phyloP scores from a whole-genome alignment of 352 stramenopile species.

The Pythium periplocum region DNA sequence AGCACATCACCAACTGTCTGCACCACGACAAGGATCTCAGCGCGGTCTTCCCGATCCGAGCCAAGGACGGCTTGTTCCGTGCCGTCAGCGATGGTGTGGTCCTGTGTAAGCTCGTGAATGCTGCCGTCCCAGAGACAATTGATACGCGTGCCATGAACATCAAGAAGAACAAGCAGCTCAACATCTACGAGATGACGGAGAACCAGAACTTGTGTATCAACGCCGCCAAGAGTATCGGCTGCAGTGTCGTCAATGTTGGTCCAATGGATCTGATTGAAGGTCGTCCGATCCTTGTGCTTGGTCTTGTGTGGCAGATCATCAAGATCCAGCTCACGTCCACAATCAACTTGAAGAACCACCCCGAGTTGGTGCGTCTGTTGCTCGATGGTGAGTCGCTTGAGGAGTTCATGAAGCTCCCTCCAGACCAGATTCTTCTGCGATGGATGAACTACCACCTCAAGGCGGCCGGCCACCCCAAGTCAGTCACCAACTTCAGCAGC shows the following conservation, averaged over 20 bases:
- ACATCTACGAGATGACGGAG: constrained; percentile 86
- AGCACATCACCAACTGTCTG: constrained; percentile 91
- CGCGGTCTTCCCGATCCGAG: constrained; percentile 66
- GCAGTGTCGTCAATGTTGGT: constrained; percentile 92
- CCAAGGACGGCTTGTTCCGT: constrained; percentile 75
- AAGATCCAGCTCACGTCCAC: constrained; percentile 90
- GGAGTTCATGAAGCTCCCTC: constrained; percentile 87
- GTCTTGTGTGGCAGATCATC: constrained; percentile 93
- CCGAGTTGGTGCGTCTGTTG: constrained; percentile 84
- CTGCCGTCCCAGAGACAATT: constrained; percentile 89
- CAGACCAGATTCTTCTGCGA: constrained; percentile 88
- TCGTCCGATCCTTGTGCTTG: constrained; percentile 87
- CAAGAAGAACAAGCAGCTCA: constrained; percentile 71
- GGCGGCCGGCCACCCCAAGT: constrained; percentile 61
- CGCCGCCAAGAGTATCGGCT: constrained; percentile 90
- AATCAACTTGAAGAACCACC: constrained; percentile 92
- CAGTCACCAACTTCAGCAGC: constrained; percentile 73
- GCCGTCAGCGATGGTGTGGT: constrained; percentile 81
- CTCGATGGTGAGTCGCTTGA: constrained; percentile 85
- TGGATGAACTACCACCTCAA: constrained; percentile 94
- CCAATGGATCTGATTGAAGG: constrained; percentile 79
- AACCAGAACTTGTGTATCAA: constrained; percentile 94
- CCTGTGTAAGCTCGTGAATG: constrained; percentile 91
- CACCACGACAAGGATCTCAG: constrained; percentile 57
- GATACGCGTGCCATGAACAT: constrained; percentile 87